These are phyloP conservation scores for Aspergillus bertholletiae DNA, from an alignment of 495 filamentous ascomycete genomes.

Conservation along the genomic window DNA sequence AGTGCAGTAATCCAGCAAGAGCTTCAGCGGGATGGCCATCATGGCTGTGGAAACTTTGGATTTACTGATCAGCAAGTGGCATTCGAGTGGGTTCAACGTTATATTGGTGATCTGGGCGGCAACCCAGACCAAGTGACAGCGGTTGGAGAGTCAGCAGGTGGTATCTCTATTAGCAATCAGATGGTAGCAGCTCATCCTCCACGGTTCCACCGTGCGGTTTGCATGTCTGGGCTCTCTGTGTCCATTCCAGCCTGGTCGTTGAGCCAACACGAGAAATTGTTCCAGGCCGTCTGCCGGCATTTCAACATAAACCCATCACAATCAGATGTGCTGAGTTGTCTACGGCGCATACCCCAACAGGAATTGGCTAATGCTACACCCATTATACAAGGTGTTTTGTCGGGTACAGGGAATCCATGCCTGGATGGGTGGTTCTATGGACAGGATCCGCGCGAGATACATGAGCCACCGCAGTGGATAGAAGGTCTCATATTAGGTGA, in stretches of 20 bases:
- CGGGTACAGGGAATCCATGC: slow-evolving; percentile 27
- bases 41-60: slow-evolving; percentile 28
- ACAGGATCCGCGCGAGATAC: slow-evolving; percentile 15
- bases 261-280: slow-evolving; percentile 22
- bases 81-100: slow-evolving; percentile 29
- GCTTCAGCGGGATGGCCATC: slow-evolving; percentile 18
- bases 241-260: slow-evolving; percentile 25
- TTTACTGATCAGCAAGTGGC: slow-evolving; percentile 30
- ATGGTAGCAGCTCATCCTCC: slow-evolving; percentile 28
- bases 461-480: slow-evolving; percentile 23
- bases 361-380: slow-evolving; percentile 26
- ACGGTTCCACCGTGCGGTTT: slow-evolving; percentile 22
- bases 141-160: slow-evolving; percentile 63
- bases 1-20: slow-evolving; percentile 14
- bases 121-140: slow-evolving; percentile 61
- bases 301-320: slow-evolving; percentile 17
- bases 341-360: slow-evolving; percentile 24
- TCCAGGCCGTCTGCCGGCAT: slow-evolving; percentile 17
- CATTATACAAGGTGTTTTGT: slow-evolving; percentile 21
- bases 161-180: slow-evolving; percentile 59
- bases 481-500: slow-evolving; percentile 28
- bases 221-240: slow-evolving; percentile 25
- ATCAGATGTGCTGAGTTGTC: slow-evolving; percentile 12
- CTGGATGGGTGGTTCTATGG: slow-evolving; percentile 30
- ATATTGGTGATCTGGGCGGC: slow-evolving; percentile 59